Percentiles rank a stretch among this genome's conserved stretches.
These are phyloP conservation scores for Triglochin maritima DNA, from an alignment of 106 monocot species.

Conservation along the genomic window DNA sequence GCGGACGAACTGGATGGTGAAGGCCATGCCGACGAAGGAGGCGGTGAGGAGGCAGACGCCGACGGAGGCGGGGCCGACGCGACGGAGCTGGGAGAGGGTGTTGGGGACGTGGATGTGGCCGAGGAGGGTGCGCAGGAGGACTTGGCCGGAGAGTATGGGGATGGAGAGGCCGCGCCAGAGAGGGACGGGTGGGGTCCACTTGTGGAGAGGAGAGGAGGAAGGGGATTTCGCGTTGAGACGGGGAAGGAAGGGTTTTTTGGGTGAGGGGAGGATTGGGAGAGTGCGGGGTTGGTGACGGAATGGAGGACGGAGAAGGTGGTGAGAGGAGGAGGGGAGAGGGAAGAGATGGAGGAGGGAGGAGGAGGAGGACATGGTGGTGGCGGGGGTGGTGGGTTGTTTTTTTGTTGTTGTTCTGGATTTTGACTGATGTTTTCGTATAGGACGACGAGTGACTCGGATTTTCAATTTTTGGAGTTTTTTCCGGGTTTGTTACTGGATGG, in stretches of 20 bases:
- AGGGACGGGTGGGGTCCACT: slow-evolving; percentile 19
- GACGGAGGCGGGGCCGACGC: slow-evolving; percentile 69
- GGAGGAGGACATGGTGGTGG: neutral
- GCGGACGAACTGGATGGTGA: slow-evolving; percentile 89
- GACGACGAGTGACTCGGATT: no score
- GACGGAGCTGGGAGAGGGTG: slow-evolving; percentile 68
- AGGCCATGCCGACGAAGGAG: slow-evolving; percentile 41
- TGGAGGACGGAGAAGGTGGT: neutral
- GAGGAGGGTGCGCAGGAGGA: slow-evolving; percentile 34
- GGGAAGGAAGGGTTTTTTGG: neutral
- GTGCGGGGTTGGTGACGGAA: neutral
- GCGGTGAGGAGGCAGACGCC: slow-evolving; percentile 82
- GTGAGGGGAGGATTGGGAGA: neutral
- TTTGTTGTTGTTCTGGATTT: neutral
- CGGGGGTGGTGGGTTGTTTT: neutral
- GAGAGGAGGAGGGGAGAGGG: neutral
- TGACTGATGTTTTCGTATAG: no score
- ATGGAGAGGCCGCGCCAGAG: slow-evolving; percentile 67
- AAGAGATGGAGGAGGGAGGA: neutral
- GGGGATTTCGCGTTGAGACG: neutral
- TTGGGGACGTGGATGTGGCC: slow-evolving; percentile 58
- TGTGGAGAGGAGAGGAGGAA: neutral
- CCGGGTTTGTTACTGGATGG: no score
- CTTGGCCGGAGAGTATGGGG: slow-evolving; percentile 57
- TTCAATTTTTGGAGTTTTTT: no score